A percentile compares a stretch with the other conserved stretches of the same genome.
Conservation (phyloP, 257 asterid species). For the Handroanthus guayacan region DNA sequence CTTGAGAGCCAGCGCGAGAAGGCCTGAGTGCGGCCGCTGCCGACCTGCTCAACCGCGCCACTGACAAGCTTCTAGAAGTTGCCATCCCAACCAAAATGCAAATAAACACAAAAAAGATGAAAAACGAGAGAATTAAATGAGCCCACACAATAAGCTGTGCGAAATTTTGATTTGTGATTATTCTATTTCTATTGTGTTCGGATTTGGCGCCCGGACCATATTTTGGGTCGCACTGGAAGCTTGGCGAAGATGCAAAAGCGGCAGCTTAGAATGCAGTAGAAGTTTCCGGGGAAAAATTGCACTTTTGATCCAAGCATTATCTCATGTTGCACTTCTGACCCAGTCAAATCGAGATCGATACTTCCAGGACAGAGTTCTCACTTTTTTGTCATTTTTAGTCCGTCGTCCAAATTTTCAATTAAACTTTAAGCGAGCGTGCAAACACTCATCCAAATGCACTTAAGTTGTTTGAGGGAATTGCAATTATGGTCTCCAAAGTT, state of each 20-base stretch:
- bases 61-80: constrained; percentile 40
- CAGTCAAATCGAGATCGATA: too few species aligned
- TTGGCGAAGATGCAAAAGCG: constrained; percentile 19
- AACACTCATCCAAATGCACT: too few species aligned
- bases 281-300: not conserved
- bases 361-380: too few species aligned
- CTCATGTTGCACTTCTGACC: too few species aligned
- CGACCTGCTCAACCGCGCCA: constrained; percentile 51
- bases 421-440: too few species aligned
- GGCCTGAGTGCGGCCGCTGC: constrained; percentile 52
- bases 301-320: too few species aligned
- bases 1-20: constrained; percentile 37
- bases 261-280: constrained; percentile 9
- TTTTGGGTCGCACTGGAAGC: constrained; percentile 29
- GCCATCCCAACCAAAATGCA: constrained; percentile 37
- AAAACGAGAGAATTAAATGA: not conserved
- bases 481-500: too few species aligned
- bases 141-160: not conserved
- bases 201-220: not conserved
- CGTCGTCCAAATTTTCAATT: too few species aligned
- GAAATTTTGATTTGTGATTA: not conserved
- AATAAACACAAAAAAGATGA: not conserved
- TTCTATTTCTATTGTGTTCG: not conserved
- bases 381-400: too few species aligned
- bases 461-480: too few species aligned